Percentiles rank a stretch among this genome's conserved stretches.
Conservation (phyloP, 1,139 yeast genomes). For the Saccharomyces hybrid region DNA sequence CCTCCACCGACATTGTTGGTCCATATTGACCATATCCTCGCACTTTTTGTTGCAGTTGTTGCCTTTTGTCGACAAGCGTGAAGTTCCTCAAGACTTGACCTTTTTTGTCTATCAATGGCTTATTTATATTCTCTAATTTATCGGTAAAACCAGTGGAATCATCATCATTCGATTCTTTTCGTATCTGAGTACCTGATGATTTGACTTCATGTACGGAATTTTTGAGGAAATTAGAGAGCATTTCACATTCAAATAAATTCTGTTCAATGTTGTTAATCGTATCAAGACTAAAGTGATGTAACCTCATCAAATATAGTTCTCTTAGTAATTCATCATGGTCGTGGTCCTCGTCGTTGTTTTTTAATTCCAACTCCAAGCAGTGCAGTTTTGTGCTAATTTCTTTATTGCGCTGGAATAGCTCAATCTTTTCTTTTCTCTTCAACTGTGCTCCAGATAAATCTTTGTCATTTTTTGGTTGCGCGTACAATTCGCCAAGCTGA, state of each 20-base stretch:
- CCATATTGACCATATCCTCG: conserved; percentile 87
- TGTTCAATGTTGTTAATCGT: conserved; percentile 40
- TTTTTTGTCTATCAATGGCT: conserved; percentile 45
- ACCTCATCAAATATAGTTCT: conserved; percentile 45
- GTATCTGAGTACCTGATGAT: conserved; percentile 12
- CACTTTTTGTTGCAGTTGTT: conserved; percentile 54
- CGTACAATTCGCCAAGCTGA: conserved; percentile 33
- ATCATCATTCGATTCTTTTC: conserved; percentile 6
- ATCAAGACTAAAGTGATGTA: conserved; percentile 45
- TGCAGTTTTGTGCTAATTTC: conserved; percentile 41
- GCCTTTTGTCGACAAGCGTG: conserved; percentile 57
- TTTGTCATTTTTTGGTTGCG: conserved; percentile 15
- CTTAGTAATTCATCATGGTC: conserved; percentile 51
- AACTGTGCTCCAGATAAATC: conserved; percentile 40
- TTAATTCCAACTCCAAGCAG: conserved; percentile 31
- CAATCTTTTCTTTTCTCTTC: conserved; percentile 66
- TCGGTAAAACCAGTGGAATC: conserved; percentile 44
- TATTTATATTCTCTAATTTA: conserved; percentile 40
- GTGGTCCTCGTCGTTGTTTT: conserved; percentile 31
- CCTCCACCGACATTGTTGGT: conserved; percentile 95
- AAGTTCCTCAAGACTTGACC: conserved; percentile 84
- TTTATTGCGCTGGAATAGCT: conserved; percentile 53
- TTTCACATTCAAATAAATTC: conserved; percentile 23
- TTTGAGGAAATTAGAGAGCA: conserved; percentile 25
- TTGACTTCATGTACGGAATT: conserved; percentile 12